Conservation (phyloP, 352 stramenopile species). For the Phytopythium vexans region DNA sequence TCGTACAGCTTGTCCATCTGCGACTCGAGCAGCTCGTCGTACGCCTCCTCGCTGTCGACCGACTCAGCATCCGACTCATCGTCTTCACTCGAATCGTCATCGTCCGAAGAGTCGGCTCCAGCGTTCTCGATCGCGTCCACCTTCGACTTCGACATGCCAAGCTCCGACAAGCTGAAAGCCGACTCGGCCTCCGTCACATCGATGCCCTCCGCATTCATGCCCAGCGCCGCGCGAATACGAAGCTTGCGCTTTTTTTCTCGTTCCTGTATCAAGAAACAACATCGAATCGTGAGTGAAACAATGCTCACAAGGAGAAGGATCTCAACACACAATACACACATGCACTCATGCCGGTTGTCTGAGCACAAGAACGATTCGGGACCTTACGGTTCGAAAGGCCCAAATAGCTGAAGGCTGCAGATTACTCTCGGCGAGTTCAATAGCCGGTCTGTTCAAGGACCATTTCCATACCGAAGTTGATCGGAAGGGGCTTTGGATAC, state of each 20-base stretch:
- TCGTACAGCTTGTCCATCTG: conserved; percentile 89
- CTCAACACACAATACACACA: conserved; percentile 17
- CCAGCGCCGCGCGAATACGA: conserved; percentile 70
- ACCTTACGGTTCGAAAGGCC: conserved; percentile 61
- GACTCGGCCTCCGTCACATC: conserved; percentile 79
- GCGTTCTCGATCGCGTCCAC: conserved; percentile 78
- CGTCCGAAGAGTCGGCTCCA: conserved; percentile 38
- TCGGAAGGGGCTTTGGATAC: conserved; percentile 86
- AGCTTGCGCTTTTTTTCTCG: conserved; percentile 86
- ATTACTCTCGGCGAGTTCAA: conserved; percentile 84
- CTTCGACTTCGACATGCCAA: conserved; percentile 75
- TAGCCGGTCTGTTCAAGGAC: conserved; percentile 93
- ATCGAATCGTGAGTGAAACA: conserved; percentile 7
- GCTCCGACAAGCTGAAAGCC: conserved; percentile 75
- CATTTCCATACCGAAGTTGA: conserved; percentile 72
- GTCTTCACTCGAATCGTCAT: conserved; percentile 18
- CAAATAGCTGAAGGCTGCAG: conserved; percentile 91
- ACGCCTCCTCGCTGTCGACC: conserved; percentile 73
- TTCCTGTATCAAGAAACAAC: conserved; percentile 38
- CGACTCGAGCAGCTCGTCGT: conserved; percentile 70
- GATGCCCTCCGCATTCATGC: conserved; percentile 83
- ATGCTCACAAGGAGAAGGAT: background rate
- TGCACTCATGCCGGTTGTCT: conserved; percentile 42
- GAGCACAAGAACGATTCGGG: conserved; percentile 90
- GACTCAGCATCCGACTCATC: conserved; percentile 34